phyloP scores from a whole-genome alignment of 106 monocot genomes.

The Acanthochlamys bracteata region DNA sequence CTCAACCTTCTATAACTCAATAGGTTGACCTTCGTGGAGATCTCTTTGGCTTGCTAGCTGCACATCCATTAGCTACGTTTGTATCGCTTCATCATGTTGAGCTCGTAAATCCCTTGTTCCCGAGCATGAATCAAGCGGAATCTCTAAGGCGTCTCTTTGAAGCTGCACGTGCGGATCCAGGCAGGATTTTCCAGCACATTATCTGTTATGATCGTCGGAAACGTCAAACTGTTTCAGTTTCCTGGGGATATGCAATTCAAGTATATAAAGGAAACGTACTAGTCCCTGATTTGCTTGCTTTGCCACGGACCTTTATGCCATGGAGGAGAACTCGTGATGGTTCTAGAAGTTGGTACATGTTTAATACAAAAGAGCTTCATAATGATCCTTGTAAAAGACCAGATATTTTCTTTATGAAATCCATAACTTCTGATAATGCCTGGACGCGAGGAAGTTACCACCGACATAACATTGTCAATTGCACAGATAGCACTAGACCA shows the following conservation, averaged over 20 bases:
- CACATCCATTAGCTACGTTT: slow-evolving; percentile 68
- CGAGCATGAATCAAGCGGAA: slow-evolving; percentile 32
- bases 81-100: slow-evolving; percentile 87
- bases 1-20: background rate
- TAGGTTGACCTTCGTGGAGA: slow-evolving; percentile 82
- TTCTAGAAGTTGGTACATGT: slow-evolving; percentile 40
- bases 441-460: slow-evolving; percentile 42
- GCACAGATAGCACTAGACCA: slow-evolving; percentile 16
- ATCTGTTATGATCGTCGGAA: slow-evolving; percentile 56
- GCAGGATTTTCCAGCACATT: slow-evolving; percentile 56
- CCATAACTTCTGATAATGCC: slow-evolving; percentile 8
- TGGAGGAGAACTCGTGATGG: slow-evolving; percentile 43
- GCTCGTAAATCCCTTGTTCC: slow-evolving; percentile 54
- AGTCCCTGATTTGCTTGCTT: slow-evolving; percentile 54
- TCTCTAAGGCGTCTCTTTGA: slow-evolving; percentile 43
- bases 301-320: slow-evolving; percentile 51
- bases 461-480: slow-evolving; percentile 25
- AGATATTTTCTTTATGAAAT: slow-evolving; percentile 52
- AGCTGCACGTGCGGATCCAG: slow-evolving; percentile 44
- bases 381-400: slow-evolving; percentile 66
- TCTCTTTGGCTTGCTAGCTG: slow-evolving; percentile 50
- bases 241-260: slow-evolving; percentile 82
- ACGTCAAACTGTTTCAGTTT: slow-evolving; percentile 44
- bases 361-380: slow-evolving; percentile 47
- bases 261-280: slow-evolving; percentile 56